These are phyloP conservation scores for Lyophyllum decastes DNA, from an alignment of 768 basidiomycete genomes.

Conservation along the genomic window DNA sequence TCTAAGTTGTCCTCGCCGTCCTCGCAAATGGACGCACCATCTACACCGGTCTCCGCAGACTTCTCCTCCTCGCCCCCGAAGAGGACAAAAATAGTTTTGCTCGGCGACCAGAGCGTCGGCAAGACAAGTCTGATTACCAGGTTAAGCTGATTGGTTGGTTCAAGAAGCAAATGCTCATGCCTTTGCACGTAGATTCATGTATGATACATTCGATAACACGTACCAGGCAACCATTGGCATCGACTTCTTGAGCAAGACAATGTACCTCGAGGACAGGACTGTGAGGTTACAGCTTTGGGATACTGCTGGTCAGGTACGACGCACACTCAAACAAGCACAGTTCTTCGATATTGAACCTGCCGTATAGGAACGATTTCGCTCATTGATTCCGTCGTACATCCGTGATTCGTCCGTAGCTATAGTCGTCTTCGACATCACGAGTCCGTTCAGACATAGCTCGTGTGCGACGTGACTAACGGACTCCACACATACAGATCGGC, in stretches of 20 bases:
- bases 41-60: constrained; percentile 76
- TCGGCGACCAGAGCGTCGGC: constrained; percentile 97
- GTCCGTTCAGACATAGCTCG: constrained; percentile 46
- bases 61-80: constrained; percentile 89
- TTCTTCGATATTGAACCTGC: background rate
- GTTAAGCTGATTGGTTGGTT: constrained; percentile 38
- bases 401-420: constrained; percentile 98
- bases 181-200: constrained; percentile 78
- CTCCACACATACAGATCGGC: constrained; percentile 63
- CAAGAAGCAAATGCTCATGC: constrained; percentile 1
- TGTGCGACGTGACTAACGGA: constrained; percentile 1
- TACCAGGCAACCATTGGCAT: constrained; percentile 98
- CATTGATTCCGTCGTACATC: constrained; percentile 97
- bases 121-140: constrained; percentile 99
- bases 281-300: constrained; percentile 98
- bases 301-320: constrained; percentile 85
- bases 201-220: constrained; percentile 99
- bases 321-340: background rate
- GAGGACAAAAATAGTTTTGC: constrained; percentile 93
- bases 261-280: constrained; percentile 98
- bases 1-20: constrained; percentile 3
- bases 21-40: constrained; percentile 46
- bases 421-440: constrained; percentile 98
- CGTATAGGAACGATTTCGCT: constrained; percentile 90
- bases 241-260: constrained; percentile 99